Conservation (phyloP, 257 asterid genomes). For the Ajuga chamaepitys region DNA sequence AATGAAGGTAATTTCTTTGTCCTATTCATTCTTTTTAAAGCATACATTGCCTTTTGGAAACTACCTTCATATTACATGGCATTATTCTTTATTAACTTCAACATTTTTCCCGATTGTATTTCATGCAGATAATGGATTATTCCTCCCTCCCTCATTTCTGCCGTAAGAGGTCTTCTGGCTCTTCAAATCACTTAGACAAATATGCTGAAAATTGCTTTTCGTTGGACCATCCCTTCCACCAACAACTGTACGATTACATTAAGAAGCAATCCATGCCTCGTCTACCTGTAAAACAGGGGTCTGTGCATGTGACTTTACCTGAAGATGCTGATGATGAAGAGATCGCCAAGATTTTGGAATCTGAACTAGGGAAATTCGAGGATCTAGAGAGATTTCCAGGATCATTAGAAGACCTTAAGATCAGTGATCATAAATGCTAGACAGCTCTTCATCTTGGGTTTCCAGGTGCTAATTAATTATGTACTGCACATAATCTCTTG, state of each 20-base stretch:
- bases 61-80: neutral
- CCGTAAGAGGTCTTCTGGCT: slow-evolving; percentile 50
- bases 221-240: slow-evolving; percentile 72
- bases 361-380: slow-evolving; percentile 42
- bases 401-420: slow-evolving; percentile 28
- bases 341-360: slow-evolving; percentile 52
- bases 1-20: slow-evolving; percentile 44
- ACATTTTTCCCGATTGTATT: neutral
- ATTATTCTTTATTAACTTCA: neutral
- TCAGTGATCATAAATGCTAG: slow-evolving; percentile 25
- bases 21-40: neutral
- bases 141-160: slow-evolving; percentile 75
- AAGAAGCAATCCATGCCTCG: slow-evolving; percentile 38
- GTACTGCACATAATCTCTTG: slow-evolving; percentile 1
- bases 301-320: slow-evolving; percentile 63
- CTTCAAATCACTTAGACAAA: slow-evolving; percentile 32
- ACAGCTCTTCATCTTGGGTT: slow-evolving; percentile 15
- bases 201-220: slow-evolving; percentile 42
- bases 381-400: slow-evolving; percentile 28
- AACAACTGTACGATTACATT: slow-evolving; percentile 48
- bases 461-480: slow-evolving; percentile 7
- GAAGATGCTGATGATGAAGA: slow-evolving; percentile 47
- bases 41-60: neutral
- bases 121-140: slow-evolving; percentile 66
- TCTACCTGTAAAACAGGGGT: slow-evolving; percentile 41